These are phyloP conservation scores for Morella rubra DNA, from an alignment of 306 rosid genomes.

Conservation along the genomic window DNA sequence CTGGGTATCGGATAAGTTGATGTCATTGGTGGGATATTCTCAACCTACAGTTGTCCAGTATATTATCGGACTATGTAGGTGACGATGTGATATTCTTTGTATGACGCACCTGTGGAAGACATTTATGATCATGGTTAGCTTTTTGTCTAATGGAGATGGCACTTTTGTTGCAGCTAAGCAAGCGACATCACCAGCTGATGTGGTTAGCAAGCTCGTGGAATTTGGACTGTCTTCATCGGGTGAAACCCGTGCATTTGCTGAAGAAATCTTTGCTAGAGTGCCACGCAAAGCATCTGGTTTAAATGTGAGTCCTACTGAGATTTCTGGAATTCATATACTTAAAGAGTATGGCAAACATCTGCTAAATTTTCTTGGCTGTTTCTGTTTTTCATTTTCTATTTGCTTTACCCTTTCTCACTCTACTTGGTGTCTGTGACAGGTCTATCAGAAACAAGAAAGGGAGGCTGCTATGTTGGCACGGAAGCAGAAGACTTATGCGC, in stretches of 20 bases:
- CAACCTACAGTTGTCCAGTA: conserved; percentile 68
- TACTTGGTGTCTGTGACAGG: conserved; percentile 42
- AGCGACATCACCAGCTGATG: conserved; percentile 70
- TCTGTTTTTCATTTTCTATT: neutral
- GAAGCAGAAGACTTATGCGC: conserved; percentile 69
- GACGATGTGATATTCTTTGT: conserved; percentile 10
- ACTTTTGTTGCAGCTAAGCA: conserved; percentile 64
- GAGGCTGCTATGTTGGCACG: conserved; percentile 75
- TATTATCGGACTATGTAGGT: conserved; percentile 72
- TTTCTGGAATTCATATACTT: conserved; percentile 8
- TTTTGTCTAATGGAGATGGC: neutral
- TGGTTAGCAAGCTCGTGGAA: conserved; percentile 57
- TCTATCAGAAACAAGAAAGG: conserved; percentile 80
- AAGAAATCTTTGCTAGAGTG: conserved; percentile 63
- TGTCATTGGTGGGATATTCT: conserved; percentile 76
- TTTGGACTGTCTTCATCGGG: conserved; percentile 48
- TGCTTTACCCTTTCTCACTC: conserved; percentile 18
- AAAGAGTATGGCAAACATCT: neutral
- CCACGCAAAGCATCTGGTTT: conserved; percentile 56
- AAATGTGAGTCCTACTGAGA: conserved; percentile 49
- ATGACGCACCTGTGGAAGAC: neutral
- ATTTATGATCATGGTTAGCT: neutral
- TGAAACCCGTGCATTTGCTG: conserved; percentile 67
- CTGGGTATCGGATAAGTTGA: conserved; percentile 81
- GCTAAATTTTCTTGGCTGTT: neutral